Conservation (phyloP, 2,329 filamentous ascomycete genomes). For the Cadophora gregata region DNA sequence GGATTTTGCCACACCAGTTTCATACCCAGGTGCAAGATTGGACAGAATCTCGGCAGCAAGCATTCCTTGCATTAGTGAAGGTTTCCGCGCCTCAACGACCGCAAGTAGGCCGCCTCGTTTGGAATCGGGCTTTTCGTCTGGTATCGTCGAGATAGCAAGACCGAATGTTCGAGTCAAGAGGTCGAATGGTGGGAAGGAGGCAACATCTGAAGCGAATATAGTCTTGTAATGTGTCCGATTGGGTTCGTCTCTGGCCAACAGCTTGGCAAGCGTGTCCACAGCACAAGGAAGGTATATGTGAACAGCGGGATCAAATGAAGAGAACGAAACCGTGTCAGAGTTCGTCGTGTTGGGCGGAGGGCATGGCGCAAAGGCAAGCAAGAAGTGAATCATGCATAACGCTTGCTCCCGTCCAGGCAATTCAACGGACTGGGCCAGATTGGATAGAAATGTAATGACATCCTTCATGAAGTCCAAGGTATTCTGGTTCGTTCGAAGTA, state of each 20-base stretch:
- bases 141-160: constrained; percentile 83
- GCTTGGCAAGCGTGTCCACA: constrained; percentile 87
- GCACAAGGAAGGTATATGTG: constrained; percentile 91
- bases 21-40: constrained; percentile 73
- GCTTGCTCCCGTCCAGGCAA: constrained; percentile 88
- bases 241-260: constrained; percentile 90
- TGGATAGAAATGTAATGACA: constrained; percentile 85
- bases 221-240: constrained; percentile 85
- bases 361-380: constrained; percentile 86
- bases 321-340: constrained; percentile 71
- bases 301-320: constrained; percentile 77
- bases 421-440: constrained; percentile 80
- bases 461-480: constrained; percentile 98
- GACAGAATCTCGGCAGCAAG: constrained; percentile 88
- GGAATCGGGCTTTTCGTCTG: constrained; percentile 64
- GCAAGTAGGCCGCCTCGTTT: constrained; percentile 66
- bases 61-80: constrained; percentile 89
- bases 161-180: constrained; percentile 87
- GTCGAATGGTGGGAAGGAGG: constrained; percentile 70
- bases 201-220: constrained; percentile 77
- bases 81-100: constrained; percentile 82
- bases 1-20: constrained; percentile 72
- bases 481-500: constrained; percentile 81
- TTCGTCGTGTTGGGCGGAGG: constrained; percentile 67
- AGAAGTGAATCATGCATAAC: constrained; percentile 82